Base-by-base conservation (phyloP, 768 basidiomycete genomes). In the Daedalea quercina region DNA sequence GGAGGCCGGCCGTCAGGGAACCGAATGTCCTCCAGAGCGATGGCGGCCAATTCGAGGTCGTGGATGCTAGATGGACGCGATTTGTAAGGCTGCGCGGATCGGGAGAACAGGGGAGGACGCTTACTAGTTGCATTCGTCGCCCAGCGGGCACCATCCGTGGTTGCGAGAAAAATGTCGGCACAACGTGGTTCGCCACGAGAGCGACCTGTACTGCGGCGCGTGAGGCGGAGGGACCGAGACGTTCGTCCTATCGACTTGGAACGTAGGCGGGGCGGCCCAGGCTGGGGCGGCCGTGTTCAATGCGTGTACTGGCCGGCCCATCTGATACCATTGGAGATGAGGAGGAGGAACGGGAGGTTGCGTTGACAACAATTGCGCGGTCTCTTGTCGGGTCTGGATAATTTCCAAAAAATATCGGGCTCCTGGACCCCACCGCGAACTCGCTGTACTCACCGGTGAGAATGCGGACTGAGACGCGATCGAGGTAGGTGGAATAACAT, bases 161-260 rank as follows among this genome's bases (percentile, higher is more conserved):
- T 72, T 71, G 49, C 71, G 70, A 47, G 70, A 56, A 59, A 72
- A 75, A 55, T 73, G 70, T 47, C 68, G 67, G 57, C 73, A 77
- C 6, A 73, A 68, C 9, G 67, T 61, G 23, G 68, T 76, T 51
- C 68, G 69, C 62, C 68, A 69, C 26, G 57, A 67, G 24, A 64
- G 45, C 19, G 64, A 57, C 23, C 60, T 46, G 20, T 42, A 51
- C 41, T 43, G 50, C 13, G 50, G 50, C 9, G 25, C n/a, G 19
- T 15, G 7, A 19, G 37, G 37, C 19, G 37, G 37, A 40, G 37
- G 37, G 4, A 40, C 13, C 3, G 37, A 40, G 15, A 40, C 15
- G 19, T 19, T 15, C 22, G 42, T 22, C n/a, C 22, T 44, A 26
- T 22, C 6, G 3, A 13, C 24, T 26, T 28, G 28, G 11, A 22